These are phyloP conservation scores for Gentiana straminea DNA, from an alignment of 257 asterid genomes.

Conservation along the genomic window DNA sequence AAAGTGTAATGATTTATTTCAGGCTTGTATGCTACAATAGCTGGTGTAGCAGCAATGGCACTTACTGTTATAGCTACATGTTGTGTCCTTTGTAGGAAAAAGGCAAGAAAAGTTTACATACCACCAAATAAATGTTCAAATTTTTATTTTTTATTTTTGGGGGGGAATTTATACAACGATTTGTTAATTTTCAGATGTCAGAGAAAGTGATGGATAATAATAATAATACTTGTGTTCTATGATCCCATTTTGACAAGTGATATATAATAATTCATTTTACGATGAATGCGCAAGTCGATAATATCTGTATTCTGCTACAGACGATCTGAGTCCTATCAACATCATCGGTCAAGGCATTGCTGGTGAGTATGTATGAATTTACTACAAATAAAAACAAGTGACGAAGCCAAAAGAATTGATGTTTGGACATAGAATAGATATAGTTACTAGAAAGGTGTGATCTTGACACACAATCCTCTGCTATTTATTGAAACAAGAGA, in stretches of 20 bases:
- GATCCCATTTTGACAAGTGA: slow-evolving; percentile 15
- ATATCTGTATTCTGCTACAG: slow-evolving; percentile 46
- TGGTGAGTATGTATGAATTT: too few relatives aligned
- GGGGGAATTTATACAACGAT: too few relatives aligned
- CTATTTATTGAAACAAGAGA: too few relatives aligned
- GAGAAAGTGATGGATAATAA: too few relatives aligned
- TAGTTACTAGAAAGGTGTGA: too few relatives aligned
- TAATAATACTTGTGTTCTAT: background rate
- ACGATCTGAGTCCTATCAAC: slow-evolving; percentile 49
- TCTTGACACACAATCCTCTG: too few relatives aligned
- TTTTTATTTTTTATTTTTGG: too few relatives aligned
- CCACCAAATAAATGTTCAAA: slow-evolving; percentile 26
- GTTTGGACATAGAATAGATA: too few relatives aligned
- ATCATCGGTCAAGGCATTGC: slow-evolving; percentile 83
- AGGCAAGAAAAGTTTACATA: slow-evolving; percentile 13
- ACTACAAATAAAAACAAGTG: too few relatives aligned
- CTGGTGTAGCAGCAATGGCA: slow-evolving; percentile 29
- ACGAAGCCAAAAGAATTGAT: too few relatives aligned
- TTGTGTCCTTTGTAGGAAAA: slow-evolving; percentile 21
- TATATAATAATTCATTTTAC: slow-evolving; percentile 15
- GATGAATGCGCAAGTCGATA: slow-evolving; percentile 23
- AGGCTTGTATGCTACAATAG: slow-evolving; percentile 36
- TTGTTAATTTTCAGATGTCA: background rate
- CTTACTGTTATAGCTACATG: slow-evolving; percentile 12
- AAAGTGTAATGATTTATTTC: background rate